These are phyloP conservation scores for Eucalyptus cladocalyx DNA, from an alignment of 345 rosid species.

Conservation along the genomic window DNA sequence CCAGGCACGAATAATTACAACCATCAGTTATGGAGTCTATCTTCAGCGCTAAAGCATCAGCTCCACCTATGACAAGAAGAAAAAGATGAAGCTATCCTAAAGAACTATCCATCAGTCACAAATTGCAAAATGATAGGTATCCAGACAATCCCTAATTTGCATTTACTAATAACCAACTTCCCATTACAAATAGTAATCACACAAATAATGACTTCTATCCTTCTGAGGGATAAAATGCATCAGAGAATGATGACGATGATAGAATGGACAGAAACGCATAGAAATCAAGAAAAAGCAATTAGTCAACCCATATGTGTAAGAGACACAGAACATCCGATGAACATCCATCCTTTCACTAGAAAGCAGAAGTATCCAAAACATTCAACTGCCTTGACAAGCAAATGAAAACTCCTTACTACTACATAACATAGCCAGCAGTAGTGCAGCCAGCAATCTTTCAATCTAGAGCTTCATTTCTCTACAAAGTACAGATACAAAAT, in stretches of 20 bases:
- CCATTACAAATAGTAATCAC: background rate
- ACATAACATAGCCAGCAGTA: background rate
- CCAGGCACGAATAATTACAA: background rate
- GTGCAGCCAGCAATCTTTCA: background rate
- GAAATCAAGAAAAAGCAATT: background rate
- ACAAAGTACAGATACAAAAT: background rate
- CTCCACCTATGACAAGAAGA: background rate
- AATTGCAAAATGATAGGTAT: background rate
- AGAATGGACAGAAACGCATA: background rate
- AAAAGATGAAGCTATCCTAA: background rate
- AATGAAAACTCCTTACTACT: background rate
- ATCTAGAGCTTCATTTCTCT: background rate
- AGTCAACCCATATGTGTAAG: background rate
- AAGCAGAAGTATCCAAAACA: background rate
- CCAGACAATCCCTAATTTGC: background rate
- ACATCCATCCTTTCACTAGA: background rate
- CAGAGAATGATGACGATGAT: background rate
- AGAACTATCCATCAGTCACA: background rate
- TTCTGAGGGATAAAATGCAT: background rate
- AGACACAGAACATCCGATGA: background rate
- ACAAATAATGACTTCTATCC: background rate
- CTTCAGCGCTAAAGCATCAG: background rate
- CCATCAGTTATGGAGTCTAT: background rate
- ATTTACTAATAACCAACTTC: background rate
- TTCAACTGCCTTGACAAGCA: background rate